phyloP scores from a whole-genome alignment of 805 yeast species.

The Myxozyma monticola region DNA sequence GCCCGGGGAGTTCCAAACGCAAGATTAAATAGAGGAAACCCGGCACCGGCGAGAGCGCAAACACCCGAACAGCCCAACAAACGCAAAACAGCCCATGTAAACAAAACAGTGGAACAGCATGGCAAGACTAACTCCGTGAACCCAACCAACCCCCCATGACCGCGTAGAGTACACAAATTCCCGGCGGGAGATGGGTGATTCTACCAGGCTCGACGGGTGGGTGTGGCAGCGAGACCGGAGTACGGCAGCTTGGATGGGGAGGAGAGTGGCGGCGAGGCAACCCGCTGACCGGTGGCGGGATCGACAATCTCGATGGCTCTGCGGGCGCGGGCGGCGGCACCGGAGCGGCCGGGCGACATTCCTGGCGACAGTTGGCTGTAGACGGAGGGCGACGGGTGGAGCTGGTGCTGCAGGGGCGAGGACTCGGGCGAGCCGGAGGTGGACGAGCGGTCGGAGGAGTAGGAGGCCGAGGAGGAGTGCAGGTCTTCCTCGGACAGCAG shows the following conservation, averaged over 20 bases:
- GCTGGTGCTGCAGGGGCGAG: constrained; percentile 30
- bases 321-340: constrained; percentile 24
- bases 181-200: neutral
- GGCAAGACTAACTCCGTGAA: too few species aligned
- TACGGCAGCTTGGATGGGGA: constrained; percentile 19
- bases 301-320: constrained; percentile 50
- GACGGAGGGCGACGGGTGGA: constrained; percentile 14
- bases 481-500: constrained; percentile 32
- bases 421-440: constrained; percentile 32
- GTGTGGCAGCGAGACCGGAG: constrained; percentile 3
- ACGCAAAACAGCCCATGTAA: too few species aligned
- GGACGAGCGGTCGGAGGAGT: constrained; percentile 30
- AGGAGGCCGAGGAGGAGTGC: constrained; percentile 15
- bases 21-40: too few species aligned
- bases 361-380: constrained; percentile 26
- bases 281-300: constrained; percentile 54
- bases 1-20: too few species aligned
- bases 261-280: constrained; percentile 45
- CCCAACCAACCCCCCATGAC: too few species aligned
- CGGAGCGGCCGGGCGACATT: constrained; percentile 17
- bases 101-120: too few species aligned
- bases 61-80: too few species aligned
- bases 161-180: neutral
- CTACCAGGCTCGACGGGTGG: constrained; percentile 25
- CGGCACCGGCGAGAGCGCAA: too few species aligned